These are phyloP conservation scores for Penicillium corylophilum DNA, from an alignment of 2,329 filamentous ascomycete genomes.

Conservation along the genomic window DNA sequence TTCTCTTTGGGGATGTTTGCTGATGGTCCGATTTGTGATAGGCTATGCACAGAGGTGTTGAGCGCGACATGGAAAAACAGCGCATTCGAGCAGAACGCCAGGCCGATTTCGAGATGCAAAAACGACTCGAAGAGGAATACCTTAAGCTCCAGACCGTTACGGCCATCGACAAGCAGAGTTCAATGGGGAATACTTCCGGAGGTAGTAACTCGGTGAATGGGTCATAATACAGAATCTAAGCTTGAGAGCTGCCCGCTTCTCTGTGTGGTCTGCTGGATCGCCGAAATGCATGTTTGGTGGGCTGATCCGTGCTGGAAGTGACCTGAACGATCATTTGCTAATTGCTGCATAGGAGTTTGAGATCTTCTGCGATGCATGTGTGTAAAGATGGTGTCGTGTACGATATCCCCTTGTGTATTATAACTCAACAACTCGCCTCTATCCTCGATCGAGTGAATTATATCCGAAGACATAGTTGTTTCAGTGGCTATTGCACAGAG, in stretches of 20 bases:
- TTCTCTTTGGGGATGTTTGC: neutral
- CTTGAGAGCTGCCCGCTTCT: neutral
- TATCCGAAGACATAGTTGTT: neutral
- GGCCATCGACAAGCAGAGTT: slow-evolving; percentile 38
- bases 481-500: neutral
- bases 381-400: neutral
- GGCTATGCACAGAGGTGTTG: slow-evolving; percentile 94
- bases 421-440: neutral
- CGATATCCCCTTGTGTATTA: neutral
- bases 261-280: neutral
- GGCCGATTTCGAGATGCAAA: slow-evolving; percentile 92
- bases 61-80: slow-evolving; percentile 93
- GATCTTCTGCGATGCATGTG: neutral
- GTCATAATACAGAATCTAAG: slow-evolving; percentile 19
- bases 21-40: slow-evolving; percentile 16
- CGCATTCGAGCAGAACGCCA: slow-evolving; percentile 85
- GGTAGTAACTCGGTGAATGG: slow-evolving; percentile 17
- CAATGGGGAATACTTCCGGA: slow-evolving; percentile 18
- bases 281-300: slow-evolving; percentile 2
- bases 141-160: slow-evolving; percentile 80
- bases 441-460: neutral
- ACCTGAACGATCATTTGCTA: neutral
- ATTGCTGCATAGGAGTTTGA: neutral
- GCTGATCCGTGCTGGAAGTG: slow-evolving; percentile 12
- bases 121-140: slow-evolving; percentile 81